Conservation (phyloP, 495 filamentous ascomycete species). For the Penicillium canescens region DNA sequence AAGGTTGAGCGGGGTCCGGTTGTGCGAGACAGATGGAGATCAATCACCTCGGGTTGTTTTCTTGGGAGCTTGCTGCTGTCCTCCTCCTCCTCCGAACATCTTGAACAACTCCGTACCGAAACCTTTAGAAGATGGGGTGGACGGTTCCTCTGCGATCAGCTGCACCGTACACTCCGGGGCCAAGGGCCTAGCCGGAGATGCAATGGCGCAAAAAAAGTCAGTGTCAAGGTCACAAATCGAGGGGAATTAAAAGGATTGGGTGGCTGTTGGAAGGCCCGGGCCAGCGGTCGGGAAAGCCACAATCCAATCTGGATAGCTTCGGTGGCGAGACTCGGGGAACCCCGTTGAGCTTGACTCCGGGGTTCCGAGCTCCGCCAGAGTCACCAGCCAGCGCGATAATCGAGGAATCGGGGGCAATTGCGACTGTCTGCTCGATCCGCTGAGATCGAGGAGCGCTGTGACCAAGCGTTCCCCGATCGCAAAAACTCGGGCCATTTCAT, state of each 20-base stretch:
- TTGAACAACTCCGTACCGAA: slow-evolving; percentile 39
- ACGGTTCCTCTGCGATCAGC: slow-evolving; percentile 24
- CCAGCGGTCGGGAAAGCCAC: neutral
- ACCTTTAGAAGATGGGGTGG: slow-evolving; percentile 24
- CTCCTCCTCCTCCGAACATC: slow-evolving; percentile 28
- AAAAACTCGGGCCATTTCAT: neutral
- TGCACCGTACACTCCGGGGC: slow-evolving; percentile 16
- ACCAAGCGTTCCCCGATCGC: neutral
- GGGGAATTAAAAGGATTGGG: neutral
- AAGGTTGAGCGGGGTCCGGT: neutral
- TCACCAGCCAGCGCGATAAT: neutral
- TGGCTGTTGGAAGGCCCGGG: neutral
- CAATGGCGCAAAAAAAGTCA: slow-evolving; percentile 4
- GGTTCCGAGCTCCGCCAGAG: neutral
- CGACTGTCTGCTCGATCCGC: neutral
- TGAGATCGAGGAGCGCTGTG: neutral
- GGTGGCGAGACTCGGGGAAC: neutral
- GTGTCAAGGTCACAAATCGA: neutral
- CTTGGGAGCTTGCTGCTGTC: slow-evolving; percentile 15
- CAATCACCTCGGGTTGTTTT: slow-evolving; percentile 38
- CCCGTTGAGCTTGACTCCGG: neutral
- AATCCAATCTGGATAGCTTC: neutral
- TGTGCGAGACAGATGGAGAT: neutral
- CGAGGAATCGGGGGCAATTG: neutral
- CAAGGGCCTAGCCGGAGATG: slow-evolving; percentile 10